Evolutionary conservation across 352 stramenopile species (phyloP).

Genomic region (Globisporangium radiosum): DNA sequence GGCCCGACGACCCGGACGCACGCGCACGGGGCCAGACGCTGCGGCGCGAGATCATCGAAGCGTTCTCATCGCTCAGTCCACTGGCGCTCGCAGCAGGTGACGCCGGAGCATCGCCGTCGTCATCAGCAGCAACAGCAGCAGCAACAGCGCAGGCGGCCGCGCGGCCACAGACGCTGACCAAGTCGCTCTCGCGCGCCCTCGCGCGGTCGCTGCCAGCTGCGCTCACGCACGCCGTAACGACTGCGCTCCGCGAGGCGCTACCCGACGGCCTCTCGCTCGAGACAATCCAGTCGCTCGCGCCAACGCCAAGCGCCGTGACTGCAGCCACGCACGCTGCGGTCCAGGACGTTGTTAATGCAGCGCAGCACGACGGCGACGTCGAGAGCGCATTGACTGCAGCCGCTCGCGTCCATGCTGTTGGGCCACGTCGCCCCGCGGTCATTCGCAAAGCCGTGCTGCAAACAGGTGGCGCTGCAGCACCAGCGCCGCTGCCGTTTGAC

Average conservation of each 20-base stretch:
- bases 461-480: no score
- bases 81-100: background rate
- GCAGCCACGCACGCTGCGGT: no score
- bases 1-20: background rate
- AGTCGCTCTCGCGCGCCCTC: background rate
- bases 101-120: background rate
- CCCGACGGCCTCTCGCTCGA: background rate
- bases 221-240: background rate
- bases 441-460: no score
- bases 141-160: background rate
- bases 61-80: background rate
- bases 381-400: no score
- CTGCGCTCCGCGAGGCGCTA: background rate
- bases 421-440: no score
- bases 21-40: background rate
- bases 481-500: no score
- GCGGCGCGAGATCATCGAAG: background rate
- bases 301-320: no score
- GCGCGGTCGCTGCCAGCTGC: constrained; percentile 1
- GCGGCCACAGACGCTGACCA: background rate
- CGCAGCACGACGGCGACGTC: no score
- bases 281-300: background rate
- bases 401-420: no score
- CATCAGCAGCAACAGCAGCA: no score
- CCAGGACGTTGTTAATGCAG: no score